These are phyloP conservation scores for Cryoendolithus antarcticus DNA, from an alignment of 2,329 filamentous ascomycete genomes.

Conservation along the genomic window DNA sequence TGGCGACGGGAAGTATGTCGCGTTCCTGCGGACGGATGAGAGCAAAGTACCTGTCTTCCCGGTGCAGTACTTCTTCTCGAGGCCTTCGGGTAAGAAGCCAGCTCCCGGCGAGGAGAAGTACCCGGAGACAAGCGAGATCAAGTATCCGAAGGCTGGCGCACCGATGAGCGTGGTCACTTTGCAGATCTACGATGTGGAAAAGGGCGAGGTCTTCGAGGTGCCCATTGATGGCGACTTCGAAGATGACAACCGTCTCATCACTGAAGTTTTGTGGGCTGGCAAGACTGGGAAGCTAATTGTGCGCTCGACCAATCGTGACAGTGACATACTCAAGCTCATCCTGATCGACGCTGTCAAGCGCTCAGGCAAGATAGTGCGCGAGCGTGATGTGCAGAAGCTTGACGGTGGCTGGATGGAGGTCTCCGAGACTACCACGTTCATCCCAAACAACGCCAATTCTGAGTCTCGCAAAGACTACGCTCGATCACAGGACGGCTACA, in stretches of 20 bases:
- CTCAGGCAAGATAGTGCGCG: conserved; percentile 65
- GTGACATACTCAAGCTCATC: conserved; percentile 77
- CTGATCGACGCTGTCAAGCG: conserved; percentile 67
- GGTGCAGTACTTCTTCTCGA: conserved; percentile 81
- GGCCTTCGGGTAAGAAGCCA: conserved; percentile 63
- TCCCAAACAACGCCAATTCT: conserved; percentile 60
- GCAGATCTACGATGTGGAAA: conserved; percentile 74
- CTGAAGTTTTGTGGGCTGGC: conserved; percentile 84
- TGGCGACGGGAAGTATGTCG: conserved; percentile 73
- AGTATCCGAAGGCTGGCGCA: conserved; percentile 91
- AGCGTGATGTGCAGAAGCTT: conserved; percentile 65
- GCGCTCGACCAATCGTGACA: conserved; percentile 87
- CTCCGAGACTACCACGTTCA: conserved; percentile 69
- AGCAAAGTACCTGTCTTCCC: conserved; percentile 83
- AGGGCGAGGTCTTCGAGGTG: conserved; percentile 67
- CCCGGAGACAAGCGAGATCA: conserved; percentile 81
- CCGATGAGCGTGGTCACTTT: conserved; percentile 85
- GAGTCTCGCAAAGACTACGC: conserved; percentile 46
- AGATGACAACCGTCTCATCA: conserved; percentile 77
- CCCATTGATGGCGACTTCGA: conserved; percentile 64
- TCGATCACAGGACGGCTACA: conserved; percentile 66
- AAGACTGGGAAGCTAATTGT: conserved; percentile 62
- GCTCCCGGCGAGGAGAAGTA: conserved; percentile 68
- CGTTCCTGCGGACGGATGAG: conserved; percentile 90
- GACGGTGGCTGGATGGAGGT: conserved; percentile 98